phyloP scores from a whole-genome alignment of 495 filamentous ascomycete genomes.

The Penicillium riverlandense region DNA sequence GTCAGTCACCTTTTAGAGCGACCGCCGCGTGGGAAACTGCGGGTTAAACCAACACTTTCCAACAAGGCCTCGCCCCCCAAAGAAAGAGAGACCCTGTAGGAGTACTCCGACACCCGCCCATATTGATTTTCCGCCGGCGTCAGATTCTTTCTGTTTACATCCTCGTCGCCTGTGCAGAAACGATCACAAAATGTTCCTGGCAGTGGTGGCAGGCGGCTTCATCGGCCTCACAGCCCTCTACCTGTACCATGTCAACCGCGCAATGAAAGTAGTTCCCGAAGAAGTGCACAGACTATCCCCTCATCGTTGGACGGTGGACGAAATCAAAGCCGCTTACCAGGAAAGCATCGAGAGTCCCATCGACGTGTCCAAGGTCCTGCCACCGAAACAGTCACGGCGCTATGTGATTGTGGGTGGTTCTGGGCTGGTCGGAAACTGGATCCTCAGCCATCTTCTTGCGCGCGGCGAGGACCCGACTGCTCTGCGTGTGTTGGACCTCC shows the following conservation, averaged over 20 bases:
- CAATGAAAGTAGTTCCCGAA: slow-evolving; percentile 41
- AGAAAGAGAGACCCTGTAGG: too few species aligned
- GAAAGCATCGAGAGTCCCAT: slow-evolving; percentile 36
- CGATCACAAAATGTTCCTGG: slow-evolving; percentile 1
- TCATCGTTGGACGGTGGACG: slow-evolving; percentile 44
- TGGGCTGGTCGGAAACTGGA: slow-evolving; percentile 50
- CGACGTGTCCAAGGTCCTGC: slow-evolving; percentile 41
- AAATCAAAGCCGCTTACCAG: slow-evolving; percentile 42
- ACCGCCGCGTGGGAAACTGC: too few species aligned
- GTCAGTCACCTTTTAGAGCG: too few species aligned
- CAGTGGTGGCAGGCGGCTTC: slow-evolving; percentile 1
- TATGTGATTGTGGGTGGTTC: slow-evolving; percentile 54
- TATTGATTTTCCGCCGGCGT: too few species aligned
- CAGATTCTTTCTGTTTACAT: too few species aligned
- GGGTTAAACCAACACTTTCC: too few species aligned
- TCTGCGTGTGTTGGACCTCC: slow-evolving; percentile 49
- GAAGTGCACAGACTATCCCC: slow-evolving; percentile 35
- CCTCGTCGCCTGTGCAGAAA: too few species aligned
- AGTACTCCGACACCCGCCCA: too few species aligned
- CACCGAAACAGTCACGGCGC: slow-evolving; percentile 44
- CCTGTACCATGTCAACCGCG: slow-evolving; percentile 44
- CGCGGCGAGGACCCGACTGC: slow-evolving; percentile 45
- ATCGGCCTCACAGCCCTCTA: slow-evolving; percentile 30
- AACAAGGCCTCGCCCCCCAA: too few species aligned
- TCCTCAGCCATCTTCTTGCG: slow-evolving; percentile 46